A percentile compares a stretch with the other conserved stretches of the same genome.
phyloP scores from a whole-genome alignment of 148 eudicot genomes.

The Drosera capensis region DNA sequence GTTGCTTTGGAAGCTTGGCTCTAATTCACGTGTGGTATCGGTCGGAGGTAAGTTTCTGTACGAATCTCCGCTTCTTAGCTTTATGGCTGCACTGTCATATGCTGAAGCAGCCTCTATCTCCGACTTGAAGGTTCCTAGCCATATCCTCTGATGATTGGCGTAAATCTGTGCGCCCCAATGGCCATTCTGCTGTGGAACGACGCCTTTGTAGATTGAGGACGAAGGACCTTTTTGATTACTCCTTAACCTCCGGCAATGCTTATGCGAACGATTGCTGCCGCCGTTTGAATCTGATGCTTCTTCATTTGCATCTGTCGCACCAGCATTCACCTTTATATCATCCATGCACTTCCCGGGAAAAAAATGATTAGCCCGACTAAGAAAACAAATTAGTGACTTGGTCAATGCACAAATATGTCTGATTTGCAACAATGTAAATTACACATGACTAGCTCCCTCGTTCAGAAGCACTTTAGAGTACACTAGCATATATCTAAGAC shows the following conservation, averaged over 20 bases:
- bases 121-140: conserved; percentile 48
- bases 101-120: conserved; percentile 31
- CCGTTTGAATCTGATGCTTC: too few species aligned
- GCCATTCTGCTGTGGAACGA: conserved; percentile 24
- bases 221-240: not conserved
- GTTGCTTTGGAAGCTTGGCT: conserved; percentile 19
- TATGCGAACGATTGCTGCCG: too few species aligned
- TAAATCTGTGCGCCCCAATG: conserved; percentile 46
- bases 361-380: too few species aligned
- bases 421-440: too few species aligned
- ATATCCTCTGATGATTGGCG: conserved; percentile 21
- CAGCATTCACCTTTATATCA: too few species aligned
- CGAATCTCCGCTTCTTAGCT: conserved; percentile 9
- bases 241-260: not conserved
- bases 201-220: not conserved
- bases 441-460: too few species aligned
- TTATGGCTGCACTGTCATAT: conserved; percentile 36
- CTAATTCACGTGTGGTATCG: conserved; percentile 2
- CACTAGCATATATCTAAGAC: too few species aligned
- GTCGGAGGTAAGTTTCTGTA: conserved; percentile 20
- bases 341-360: too few species aligned
- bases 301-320: too few species aligned
- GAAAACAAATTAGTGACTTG: too few species aligned
- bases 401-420: too few species aligned
- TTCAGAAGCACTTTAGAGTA: too few species aligned